Percentiles rank a stretch among this genome's conserved stretches.
Conservation (phyloP, 768 basidiomycete species). For the Psilocybe cubensis region DNA sequence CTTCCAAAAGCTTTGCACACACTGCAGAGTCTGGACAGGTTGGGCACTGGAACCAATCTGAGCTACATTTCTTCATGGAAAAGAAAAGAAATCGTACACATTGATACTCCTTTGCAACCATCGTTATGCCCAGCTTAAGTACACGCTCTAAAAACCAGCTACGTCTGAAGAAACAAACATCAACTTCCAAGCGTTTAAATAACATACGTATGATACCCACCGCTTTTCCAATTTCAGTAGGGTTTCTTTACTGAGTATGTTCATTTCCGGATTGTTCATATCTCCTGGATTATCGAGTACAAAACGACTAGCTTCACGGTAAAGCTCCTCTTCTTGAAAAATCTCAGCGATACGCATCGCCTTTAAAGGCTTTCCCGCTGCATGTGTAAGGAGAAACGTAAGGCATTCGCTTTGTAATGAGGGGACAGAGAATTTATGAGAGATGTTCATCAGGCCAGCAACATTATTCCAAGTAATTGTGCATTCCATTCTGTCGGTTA, state of each 20-base stretch:
- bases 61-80: background rate
- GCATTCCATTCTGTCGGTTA: conserved; percentile 61
- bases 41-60: conserved; percentile 54
- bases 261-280: conserved; percentile 79
- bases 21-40: conserved; percentile 80
- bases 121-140: conserved; percentile 85
- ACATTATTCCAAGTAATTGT: conserved; percentile 97
- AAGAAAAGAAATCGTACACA: conserved; percentile 61
- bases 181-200: background rate
- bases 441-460: conserved; percentile 87
- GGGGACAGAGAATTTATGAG: conserved; percentile 86
- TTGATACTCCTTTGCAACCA: conserved; percentile 93
- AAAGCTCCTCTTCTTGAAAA: conserved; percentile 89
- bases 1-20: conserved; percentile 87
- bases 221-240: conserved; percentile 89
- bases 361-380: conserved; percentile 91
- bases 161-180: conserved; percentile 48
- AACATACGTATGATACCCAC: conserved; percentile 37
- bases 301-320: conserved; percentile 89
- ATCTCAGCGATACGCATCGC: conserved; percentile 92
- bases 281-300: conserved; percentile 92
- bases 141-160: conserved; percentile 97
- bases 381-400: conserved; percentile 88
- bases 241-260: conserved; percentile 81
- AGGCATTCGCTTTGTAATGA: conserved; percentile 82